A percentile compares a stretch with the other conserved stretches of the same genome.
These are phyloP conservation scores for Krasilnikovozyma curviuscula DNA, from an alignment of 768 basidiomycete genomes.

Conservation along the genomic window DNA sequence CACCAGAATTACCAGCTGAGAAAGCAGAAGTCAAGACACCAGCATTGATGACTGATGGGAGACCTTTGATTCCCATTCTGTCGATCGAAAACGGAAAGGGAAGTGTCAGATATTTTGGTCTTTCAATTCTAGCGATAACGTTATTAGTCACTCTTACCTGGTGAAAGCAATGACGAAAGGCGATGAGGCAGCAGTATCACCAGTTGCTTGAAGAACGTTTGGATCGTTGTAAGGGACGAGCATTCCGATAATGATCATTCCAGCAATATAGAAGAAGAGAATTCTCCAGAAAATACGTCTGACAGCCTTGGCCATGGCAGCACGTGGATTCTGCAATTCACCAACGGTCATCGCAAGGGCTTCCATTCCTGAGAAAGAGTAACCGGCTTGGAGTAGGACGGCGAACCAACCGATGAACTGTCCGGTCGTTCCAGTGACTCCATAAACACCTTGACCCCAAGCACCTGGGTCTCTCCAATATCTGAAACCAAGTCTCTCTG, in stretches of 20 bases:
- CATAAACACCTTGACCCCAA: constrained; percentile 9
- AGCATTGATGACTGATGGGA: constrained; percentile 44
- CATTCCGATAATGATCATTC: too few species aligned
- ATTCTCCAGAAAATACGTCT: constrained; percentile 64
- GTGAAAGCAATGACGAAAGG: constrained; percentile 78
- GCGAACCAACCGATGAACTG: constrained; percentile 28
- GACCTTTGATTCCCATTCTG: constrained; percentile 45
- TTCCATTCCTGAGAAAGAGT: constrained; percentile 55
- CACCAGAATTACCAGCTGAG: constrained; percentile 16
- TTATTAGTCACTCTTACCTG: too few species aligned
- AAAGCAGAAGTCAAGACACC: constrained; percentile 34
- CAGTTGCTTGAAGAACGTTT: constrained; percentile 33
- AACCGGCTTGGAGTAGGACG: constrained; percentile 7
- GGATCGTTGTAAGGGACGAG: constrained; percentile 51
- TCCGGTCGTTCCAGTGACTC: constrained; percentile 8
- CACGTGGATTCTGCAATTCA: constrained; percentile 57
- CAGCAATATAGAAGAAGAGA: constrained; percentile 55
- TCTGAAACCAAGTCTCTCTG: constrained; percentile 3
- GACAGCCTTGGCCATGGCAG: constrained; percentile 58
- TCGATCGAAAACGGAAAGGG: too few species aligned
- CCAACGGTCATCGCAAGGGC: constrained; percentile 45
- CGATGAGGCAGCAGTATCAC: constrained; percentile 53
- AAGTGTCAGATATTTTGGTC: too few species aligned
- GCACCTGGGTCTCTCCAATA: constrained; percentile 24
- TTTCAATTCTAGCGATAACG: too few species aligned